A percentile compares a stretch with the other conserved stretches of the same genome.
Evolutionary conservation across 2,329 filamentous ascomycete genomes (phyloP).

Genomic region (Claviceps sp.): DNA sequence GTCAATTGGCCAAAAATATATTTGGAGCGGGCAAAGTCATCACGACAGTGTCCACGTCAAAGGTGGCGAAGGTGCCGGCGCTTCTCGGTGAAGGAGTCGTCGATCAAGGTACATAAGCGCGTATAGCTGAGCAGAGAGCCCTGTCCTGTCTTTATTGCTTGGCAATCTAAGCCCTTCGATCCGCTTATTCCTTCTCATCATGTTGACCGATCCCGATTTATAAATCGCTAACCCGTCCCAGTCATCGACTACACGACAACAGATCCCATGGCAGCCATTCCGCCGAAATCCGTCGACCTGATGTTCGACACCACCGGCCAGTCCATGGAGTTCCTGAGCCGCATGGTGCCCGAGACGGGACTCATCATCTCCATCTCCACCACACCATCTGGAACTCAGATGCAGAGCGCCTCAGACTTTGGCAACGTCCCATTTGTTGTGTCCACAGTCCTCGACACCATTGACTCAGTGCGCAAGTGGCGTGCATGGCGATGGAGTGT

Average conservation of each 20-base stretch:
- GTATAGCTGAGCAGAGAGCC: background rate
- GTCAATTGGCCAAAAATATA: constrained; percentile 30
- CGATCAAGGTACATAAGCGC: constrained; percentile 19
- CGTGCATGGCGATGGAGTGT: constrained; percentile 21
- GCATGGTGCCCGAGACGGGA: constrained; percentile 21
- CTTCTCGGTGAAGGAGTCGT: constrained; percentile 24
- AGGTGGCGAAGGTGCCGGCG: constrained; percentile 22
- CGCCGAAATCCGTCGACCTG: constrained; percentile 25
- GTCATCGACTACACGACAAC: constrained; percentile 14
- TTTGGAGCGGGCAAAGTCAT: constrained; percentile 30
- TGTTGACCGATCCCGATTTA: no score
- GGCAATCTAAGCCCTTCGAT: background rate
- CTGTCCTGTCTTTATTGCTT: background rate
- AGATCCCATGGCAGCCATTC: constrained; percentile 13
- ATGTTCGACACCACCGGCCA: constrained; percentile 27
- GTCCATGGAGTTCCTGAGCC: constrained; percentile 20
- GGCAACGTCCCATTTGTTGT: constrained; percentile 13
- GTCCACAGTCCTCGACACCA: constrained; percentile 15
- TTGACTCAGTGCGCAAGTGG: constrained; percentile 17
- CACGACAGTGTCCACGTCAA: constrained; percentile 29
- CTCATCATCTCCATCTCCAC: constrained; percentile 24
- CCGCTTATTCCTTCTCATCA: background rate
- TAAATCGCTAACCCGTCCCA: background rate
- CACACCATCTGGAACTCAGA: constrained; percentile 20
- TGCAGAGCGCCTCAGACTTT: constrained; percentile 18